These are phyloP conservation scores for Prunus mira DNA, from an alignment of 306 rosid species.

Conservation along the genomic window DNA sequence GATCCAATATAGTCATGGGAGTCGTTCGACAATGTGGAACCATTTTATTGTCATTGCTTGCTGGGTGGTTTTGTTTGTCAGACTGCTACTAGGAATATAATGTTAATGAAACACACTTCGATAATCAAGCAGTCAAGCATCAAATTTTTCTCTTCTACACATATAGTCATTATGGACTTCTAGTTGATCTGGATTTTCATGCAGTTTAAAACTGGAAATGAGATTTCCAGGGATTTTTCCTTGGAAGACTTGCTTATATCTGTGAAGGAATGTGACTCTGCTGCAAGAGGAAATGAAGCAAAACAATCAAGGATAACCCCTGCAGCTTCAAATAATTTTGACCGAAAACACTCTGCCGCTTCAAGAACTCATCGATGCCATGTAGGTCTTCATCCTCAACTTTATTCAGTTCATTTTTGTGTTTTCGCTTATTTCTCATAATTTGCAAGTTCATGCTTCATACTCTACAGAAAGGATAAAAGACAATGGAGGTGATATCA, in stretches of 20 bases:
- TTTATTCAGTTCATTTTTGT: conserved; percentile 10
- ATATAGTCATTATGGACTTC: background rate
- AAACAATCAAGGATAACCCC: conserved; percentile 46
- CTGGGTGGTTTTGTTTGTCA: no score
- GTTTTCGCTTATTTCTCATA: background rate
- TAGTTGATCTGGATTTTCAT: conserved; percentile 31
- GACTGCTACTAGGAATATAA: background rate
- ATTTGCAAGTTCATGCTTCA: conserved; percentile 9
- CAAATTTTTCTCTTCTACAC: background rate
- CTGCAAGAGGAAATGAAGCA: conserved; percentile 38
- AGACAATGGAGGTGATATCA: conserved; percentile 15
- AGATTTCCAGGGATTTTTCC: conserved; percentile 39
- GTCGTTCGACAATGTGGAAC: background rate
- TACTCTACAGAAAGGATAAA: background rate
- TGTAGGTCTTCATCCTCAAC: conserved; percentile 44
- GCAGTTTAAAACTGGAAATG: conserved; percentile 56
- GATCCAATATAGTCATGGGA: no score
- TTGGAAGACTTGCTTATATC: conserved; percentile 53
- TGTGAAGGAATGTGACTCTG: conserved; percentile 29
- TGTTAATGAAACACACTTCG: background rate
- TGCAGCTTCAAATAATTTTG: conserved; percentile 41
- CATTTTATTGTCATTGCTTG: background rate
- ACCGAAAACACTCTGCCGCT: conserved; percentile 3
- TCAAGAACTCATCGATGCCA: conserved; percentile 34
- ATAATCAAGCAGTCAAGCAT: conserved; percentile 9